Percentiles rank a stretch among this genome's conserved stretches.
Conservation (phyloP, 352 stramenopile genomes). For the Phytophthora podocarpi region DNA sequence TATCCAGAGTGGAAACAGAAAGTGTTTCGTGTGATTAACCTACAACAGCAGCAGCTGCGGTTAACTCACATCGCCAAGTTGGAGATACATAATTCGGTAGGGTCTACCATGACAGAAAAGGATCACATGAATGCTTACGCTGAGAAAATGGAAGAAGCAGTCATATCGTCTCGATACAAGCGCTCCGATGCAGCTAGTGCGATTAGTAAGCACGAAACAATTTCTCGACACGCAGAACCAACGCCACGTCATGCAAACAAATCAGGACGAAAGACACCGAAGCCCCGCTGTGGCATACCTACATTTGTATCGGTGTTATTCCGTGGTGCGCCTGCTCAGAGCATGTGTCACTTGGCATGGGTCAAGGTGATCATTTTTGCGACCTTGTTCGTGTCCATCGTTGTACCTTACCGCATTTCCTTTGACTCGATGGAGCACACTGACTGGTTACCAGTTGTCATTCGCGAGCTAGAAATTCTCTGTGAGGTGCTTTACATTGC, state of each 20-base stretch:
- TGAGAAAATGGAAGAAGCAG: slow-evolving; percentile 44
- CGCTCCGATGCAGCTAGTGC: slow-evolving; percentile 34
- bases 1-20: slow-evolving; percentile 78
- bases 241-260: neutral
- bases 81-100: slow-evolving; percentile 47
- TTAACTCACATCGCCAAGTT: slow-evolving; percentile 47
- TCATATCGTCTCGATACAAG: slow-evolving; percentile 41
- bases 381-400: slow-evolving; percentile 50
- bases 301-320: slow-evolving; percentile 24
- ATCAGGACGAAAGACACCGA: neutral
- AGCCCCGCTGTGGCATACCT: slow-evolving; percentile 1
- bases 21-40: slow-evolving; percentile 63
- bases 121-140: slow-evolving; percentile 40
- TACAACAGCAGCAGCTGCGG: slow-evolving; percentile 60
- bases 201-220: slow-evolving; percentile 17
- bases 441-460: slow-evolving; percentile 28
- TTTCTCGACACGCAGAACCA: slow-evolving; percentile 8
- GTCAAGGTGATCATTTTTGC: slow-evolving; percentile 42
- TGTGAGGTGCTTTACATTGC: slow-evolving; percentile 59
- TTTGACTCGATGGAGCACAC: slow-evolving; percentile 43
- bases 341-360: slow-evolving; percentile 53
- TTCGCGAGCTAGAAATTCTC: slow-evolving; percentile 42
- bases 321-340: slow-evolving; percentile 46
- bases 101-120: slow-evolving; percentile 37
- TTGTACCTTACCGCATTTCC: slow-evolving; percentile 63